Conservation (phyloP, 768 basidiomycete genomes). For the Boletus speciosus region DNA sequence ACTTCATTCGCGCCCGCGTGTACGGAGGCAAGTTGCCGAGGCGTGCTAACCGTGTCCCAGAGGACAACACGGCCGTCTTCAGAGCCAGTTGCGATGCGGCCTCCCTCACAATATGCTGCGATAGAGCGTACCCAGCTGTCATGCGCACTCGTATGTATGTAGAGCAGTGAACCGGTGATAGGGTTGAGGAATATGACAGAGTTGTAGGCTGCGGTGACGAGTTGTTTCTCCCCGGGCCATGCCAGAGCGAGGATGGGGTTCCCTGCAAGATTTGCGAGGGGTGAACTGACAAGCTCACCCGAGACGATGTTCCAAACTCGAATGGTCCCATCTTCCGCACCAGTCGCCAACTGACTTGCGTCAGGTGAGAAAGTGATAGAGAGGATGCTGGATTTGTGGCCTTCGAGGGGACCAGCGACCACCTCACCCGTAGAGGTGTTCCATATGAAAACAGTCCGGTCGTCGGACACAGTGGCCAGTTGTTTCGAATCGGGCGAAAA, state of each 20-base stretch:
- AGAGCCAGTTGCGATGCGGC: neutral
- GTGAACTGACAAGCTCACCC: neutral
- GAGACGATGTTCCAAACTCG: neutral
- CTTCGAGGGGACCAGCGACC: neutral
- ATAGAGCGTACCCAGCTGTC: neutral
- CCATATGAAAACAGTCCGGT: neutral
- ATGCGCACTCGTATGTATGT: neutral
- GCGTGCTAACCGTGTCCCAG: neutral
- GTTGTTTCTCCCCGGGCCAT: neutral
- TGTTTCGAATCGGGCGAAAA: neutral
- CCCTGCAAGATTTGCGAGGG: neutral
- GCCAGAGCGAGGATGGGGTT: neutral
- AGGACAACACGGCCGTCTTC: no score
- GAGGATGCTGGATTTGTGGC: neutral
- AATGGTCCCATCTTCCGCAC: neutral
- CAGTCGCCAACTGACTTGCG: neutral
- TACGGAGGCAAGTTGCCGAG: neutral
- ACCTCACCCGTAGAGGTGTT: neutral
- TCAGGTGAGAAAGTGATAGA: neutral
- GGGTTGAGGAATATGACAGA: neutral
- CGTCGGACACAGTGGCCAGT: neutral
- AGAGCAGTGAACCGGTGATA: neutral
- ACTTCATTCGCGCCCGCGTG: neutral
- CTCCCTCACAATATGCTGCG: neutral
- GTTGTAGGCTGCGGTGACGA: neutral